Percentiles rank a stretch among this genome's conserved stretches.
phyloP scores from a whole-genome alignment of 306 rosid genomes.

The Rosa rugosa region DNA sequence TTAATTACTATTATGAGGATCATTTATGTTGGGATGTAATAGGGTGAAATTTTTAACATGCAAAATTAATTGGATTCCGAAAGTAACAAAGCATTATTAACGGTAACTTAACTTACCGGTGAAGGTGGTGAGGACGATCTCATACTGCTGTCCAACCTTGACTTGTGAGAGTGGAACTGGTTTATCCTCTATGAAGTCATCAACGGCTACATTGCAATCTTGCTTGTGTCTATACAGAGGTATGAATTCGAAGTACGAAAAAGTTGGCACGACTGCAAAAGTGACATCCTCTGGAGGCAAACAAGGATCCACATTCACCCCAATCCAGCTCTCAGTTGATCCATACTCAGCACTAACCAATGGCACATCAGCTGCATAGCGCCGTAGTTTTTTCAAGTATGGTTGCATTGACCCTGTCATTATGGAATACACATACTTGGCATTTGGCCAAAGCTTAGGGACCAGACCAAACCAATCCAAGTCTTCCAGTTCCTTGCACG shows the following conservation, averaged over 20 bases:
- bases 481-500: slow-evolving; percentile 48
- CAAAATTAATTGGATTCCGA: neutral
- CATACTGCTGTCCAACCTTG: slow-evolving; percentile 78
- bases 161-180: slow-evolving; percentile 75
- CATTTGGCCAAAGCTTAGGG: slow-evolving; percentile 84
- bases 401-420: slow-evolving; percentile 96
- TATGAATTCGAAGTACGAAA: slow-evolving; percentile 90
- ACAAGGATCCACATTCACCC: slow-evolving; percentile 77
- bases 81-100: neutral
- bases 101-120: slow-evolving; percentile 54
- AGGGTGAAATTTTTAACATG: neutral
- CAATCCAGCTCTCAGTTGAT: slow-evolving; percentile 98
- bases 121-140: slow-evolving; percentile 86
- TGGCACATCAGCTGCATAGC: slow-evolving; percentile 70
- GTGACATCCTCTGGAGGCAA: slow-evolving; percentile 75
- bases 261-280: slow-evolving; percentile 80
- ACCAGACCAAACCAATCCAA: slow-evolving; percentile 65
- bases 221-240: slow-evolving; percentile 56
- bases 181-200: slow-evolving; percentile 71
- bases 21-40: neutral
- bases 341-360: slow-evolving; percentile 91
- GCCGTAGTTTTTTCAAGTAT: slow-evolving; percentile 70
- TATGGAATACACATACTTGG: slow-evolving; percentile 79
- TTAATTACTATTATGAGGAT: neutral
- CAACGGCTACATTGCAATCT: slow-evolving; percentile 27